Evolutionary conservation across 106 monocot species (phyloP), one percentile per base, ranked within the genome.

Genomic region (Narthecium ossifragum): DNA sequence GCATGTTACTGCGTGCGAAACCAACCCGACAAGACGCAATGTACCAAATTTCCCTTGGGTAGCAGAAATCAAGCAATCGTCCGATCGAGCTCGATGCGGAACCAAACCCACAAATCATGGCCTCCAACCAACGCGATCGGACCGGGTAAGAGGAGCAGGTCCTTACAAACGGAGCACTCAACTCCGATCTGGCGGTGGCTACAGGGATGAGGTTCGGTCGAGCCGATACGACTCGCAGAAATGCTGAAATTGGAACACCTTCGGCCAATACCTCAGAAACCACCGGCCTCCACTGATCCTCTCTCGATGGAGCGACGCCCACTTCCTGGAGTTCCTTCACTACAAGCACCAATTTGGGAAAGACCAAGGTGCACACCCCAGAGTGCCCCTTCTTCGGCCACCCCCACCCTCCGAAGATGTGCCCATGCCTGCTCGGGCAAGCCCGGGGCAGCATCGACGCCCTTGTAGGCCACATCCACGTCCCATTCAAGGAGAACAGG

Each of bases 371-470:
- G 27, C 60, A 60, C 60, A 15, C 20, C 43, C 1, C 15, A 25
- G 13, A 8, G 17, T 60, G 60, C 60, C 34, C 60, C 25, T 60
- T 26, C 45, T 43, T 43, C 27, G 60, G 60, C 45, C 45, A 60
- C 13, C 60, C 60, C 26, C 46, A 20, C 31, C 66, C 43, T 1
- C 66, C 65, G 11, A 28, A 37, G 6, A 52, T 53, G 1, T 65
- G 65, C 65, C 13, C 65, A 18, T 65, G 65, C 65, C 65, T 53
- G 7, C 53, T 65, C 23, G 38, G 53, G 18, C 65, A 65, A 48
- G 65, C 65, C 28, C 54, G 65, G 65, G 65, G 65, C 28, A 37
- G 34, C 38, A 52, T 65, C 65, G 65, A 65, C 65, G 65, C 65
- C 26, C 65, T 65, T 27, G 41, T 65, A 38, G 65, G 65, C 53